A percentile compares a stretch with the other conserved stretches of the same genome.
These are phyloP conservation scores for Amylostereum areolatum DNA, from an alignment of 1,284 basidiomycete species.

Conservation along the genomic window DNA sequence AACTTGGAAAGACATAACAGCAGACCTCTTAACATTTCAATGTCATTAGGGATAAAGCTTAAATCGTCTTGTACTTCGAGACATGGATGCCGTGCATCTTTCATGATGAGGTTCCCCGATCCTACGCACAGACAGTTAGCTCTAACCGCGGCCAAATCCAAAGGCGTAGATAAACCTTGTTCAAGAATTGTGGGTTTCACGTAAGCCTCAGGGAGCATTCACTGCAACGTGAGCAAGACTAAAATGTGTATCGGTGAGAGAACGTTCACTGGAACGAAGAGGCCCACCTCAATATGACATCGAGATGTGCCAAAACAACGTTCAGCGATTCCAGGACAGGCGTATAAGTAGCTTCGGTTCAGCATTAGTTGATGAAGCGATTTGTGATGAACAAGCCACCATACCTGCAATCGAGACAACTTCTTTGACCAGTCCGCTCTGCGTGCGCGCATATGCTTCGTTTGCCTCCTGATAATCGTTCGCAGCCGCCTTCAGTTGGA, in stretches of 20 bases:
- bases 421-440: slow-evolving; percentile 85
- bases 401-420: slow-evolving; percentile 88
- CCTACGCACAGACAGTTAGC: slow-evolving; percentile 34
- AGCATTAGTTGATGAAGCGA: background rate
- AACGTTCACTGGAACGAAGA: background rate
- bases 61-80: slow-evolving; percentile 96
- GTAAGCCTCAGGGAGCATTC: slow-evolving; percentile 84
- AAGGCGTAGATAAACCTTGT: slow-evolving; percentile 44
- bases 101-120: slow-evolving; percentile 71
- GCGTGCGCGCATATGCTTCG: slow-evolving; percentile 69
- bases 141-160: background rate
- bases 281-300: slow-evolving; percentile 81
- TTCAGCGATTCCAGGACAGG: slow-evolving; percentile 90
- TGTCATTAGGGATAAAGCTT: slow-evolving; percentile 93
- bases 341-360: slow-evolving; percentile 72
- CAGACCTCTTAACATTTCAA: slow-evolving; percentile 77
- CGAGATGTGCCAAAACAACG: slow-evolving; percentile 82
- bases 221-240: slow-evolving; percentile 90
- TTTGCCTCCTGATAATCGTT: slow-evolving; percentile 72
- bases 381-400: slow-evolving; percentile 17
- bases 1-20: slow-evolving; percentile 13
- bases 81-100: slow-evolving; percentile 90
- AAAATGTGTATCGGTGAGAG: slow-evolving; percentile 1
- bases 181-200: slow-evolving; percentile 75
- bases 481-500: slow-evolving; percentile 65